Evolutionary conservation across 1,284 basidiomycete genomes (phyloP).

Genomic region (Sanghuangporus sanghuang): DNA sequence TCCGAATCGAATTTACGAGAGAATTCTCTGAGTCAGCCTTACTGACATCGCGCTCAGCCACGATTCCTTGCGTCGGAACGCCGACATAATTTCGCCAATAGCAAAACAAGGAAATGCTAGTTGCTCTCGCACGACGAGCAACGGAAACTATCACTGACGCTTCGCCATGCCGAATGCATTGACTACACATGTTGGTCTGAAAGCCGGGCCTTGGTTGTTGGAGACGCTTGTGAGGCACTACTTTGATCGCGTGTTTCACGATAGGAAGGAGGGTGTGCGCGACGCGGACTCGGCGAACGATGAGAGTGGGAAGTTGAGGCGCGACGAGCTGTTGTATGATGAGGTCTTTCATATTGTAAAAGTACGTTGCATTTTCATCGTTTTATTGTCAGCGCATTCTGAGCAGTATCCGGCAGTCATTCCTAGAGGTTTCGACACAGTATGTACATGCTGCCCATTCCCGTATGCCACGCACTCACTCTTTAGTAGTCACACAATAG

Average conservation of each 20-base stretch:
- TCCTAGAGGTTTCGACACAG: slow-evolving; percentile 44
- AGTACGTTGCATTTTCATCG: slow-evolving; percentile 33
- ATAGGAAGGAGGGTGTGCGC: slow-evolving; percentile 22
- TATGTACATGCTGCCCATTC: slow-evolving; percentile 18
- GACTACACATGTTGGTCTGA: slow-evolving; percentile 55
- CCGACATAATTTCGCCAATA: too few species aligned
- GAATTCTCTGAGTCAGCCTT: too few species aligned
- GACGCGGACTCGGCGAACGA: slow-evolving; percentile 19
- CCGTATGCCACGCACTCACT: neutral
- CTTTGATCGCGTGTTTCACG: slow-evolving; percentile 55
- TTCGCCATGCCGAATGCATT: slow-evolving; percentile 40
- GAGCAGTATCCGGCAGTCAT: slow-evolving; percentile 30
- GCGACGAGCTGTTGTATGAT: slow-evolving; percentile 80
- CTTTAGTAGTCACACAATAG: slow-evolving; percentile 60
- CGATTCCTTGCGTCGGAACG: too few species aligned
- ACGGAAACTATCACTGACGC: neutral
- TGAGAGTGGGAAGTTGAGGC: slow-evolving; percentile 39
- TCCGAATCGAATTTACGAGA: too few species aligned
- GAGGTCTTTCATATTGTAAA: slow-evolving; percentile 78
- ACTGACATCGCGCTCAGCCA: too few species aligned
- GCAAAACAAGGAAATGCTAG: neutral
- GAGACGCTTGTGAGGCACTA: slow-evolving; percentile 83
- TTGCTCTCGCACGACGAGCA: neutral
- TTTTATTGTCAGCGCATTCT: neutral
- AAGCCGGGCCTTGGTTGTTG: slow-evolving; percentile 68